phyloP scores from a whole-genome alignment of 805 yeast genomes.

The Candida maesae region DNA sequence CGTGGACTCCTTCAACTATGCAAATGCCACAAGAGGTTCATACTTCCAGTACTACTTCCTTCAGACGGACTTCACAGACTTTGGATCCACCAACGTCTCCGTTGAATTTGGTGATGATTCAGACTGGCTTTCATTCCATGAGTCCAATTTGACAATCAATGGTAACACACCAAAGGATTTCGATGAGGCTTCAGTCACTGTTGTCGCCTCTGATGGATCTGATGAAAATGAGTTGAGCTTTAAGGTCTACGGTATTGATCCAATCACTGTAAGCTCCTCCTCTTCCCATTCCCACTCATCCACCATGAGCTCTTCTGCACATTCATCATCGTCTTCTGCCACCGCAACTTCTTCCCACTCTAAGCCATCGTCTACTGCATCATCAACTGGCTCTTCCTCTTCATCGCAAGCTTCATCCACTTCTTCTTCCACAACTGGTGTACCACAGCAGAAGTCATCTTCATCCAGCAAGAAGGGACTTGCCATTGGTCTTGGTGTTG shows the following conservation, averaged over 20 bases:
- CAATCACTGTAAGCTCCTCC: conserved; percentile 21
- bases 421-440: conserved; percentile 1
- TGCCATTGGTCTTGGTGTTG: conserved; percentile 93
- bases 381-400: conserved; percentile 25
- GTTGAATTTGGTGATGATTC: conserved; percentile 39
- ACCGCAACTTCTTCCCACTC: conserved; percentile 1
- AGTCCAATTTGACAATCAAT: conserved; percentile 55
- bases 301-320: conserved; percentile 25
- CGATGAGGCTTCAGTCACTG: conserved; percentile 34
- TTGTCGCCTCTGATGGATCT: conserved; percentile 35
- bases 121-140: conserved; percentile 65
- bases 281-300: conserved; percentile 29
- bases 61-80: conserved; percentile 54
- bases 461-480: conserved; percentile 43
- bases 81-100: conserved; percentile 43
- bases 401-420: conserved; percentile 13
- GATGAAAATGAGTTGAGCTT: conserved; percentile 41
- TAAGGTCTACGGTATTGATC: conserved; percentile 48
- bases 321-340: conserved; percentile 23
- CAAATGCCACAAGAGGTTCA: conserved; percentile 65
- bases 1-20: conserved; percentile 44
- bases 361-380: conserved; percentile 2
- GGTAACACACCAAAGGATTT: conserved; percentile 64
- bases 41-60: conserved; percentile 56
- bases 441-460: conserved; percentile 20